These are phyloP conservation scores for Phylloporus scabripes DNA, from an alignment of 768 basidiomycete genomes.

Conservation along the genomic window DNA sequence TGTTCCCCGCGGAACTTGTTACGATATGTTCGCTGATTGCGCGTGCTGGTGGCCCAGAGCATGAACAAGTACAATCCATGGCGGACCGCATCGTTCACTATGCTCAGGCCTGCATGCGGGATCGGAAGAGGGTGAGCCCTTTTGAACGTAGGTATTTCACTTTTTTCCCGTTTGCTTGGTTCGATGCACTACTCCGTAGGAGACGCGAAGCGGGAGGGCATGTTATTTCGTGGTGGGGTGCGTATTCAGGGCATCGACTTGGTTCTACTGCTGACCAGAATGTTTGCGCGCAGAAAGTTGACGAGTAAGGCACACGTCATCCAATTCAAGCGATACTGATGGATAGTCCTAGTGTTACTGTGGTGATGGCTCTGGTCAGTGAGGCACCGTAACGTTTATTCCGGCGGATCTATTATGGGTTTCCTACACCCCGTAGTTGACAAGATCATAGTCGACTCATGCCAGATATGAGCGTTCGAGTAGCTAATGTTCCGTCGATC, in stretches of 20 bases:
- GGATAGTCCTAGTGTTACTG: constrained; percentile 51
- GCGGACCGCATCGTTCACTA: constrained; percentile 70
- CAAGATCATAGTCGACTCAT: background rate
- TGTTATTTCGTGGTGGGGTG: constrained; percentile 68
- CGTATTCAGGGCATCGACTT: constrained; percentile 30
- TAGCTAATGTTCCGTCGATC: too few species aligned
- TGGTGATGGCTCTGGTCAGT: constrained; percentile 61
- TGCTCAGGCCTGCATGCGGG: constrained; percentile 64
- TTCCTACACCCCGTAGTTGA: background rate
- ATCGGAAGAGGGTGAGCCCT: constrained; percentile 58
- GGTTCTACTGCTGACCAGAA: constrained; percentile 4
- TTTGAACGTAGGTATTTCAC: constrained; percentile 55
- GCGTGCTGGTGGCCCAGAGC: constrained; percentile 51
- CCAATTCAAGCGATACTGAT: constrained; percentile 8
- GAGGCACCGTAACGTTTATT: constrained; percentile 43
- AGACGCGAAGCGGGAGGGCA: constrained; percentile 60
- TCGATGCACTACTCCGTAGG: constrained; percentile 31
- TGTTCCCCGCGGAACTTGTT: constrained; percentile 63
- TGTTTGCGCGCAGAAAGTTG: constrained; percentile 54
- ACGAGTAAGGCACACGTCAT: constrained; percentile 54
- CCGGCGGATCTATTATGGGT: background rate
- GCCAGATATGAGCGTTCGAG: background rate
- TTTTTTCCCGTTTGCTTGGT: background rate
- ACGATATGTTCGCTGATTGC: constrained; percentile 65
- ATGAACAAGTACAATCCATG: constrained; percentile 59